Evolutionary conservation across 2,329 filamentous ascomycete genomes (phyloP).

Genomic region (Pyrenophora teres): DNA sequence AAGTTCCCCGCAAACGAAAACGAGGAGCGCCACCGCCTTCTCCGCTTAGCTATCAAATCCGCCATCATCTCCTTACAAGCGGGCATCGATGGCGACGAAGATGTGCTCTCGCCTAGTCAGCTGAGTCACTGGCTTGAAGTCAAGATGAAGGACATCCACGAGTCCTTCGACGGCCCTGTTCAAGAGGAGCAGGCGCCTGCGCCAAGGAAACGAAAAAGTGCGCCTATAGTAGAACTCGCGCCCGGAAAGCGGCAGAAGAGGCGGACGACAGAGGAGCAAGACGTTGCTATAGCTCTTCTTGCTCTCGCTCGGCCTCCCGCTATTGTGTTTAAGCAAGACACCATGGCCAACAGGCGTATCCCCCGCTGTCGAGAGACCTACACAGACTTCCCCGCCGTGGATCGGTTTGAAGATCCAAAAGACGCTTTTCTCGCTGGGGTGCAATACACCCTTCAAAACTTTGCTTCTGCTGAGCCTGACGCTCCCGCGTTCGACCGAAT

Average conservation of each 20-base stretch:
- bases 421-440: neutral
- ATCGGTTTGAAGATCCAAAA: neutral
- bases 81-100: neutral
- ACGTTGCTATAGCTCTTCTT: neutral
- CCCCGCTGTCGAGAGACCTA: neutral
- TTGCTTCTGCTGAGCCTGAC: neutral
- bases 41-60: neutral
- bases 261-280: neutral
- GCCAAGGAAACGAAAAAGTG: neutral
- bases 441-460: neutral
- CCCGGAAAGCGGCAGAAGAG: neutral
- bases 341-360: neutral
- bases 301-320: neutral
- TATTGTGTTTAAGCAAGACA: neutral
- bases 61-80: neutral
- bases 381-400: neutral
- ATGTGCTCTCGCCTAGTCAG: neutral
- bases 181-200: neutral
- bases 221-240: neutral
- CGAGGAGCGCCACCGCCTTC: neutral
- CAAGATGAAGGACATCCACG: neutral
- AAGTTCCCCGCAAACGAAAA: neutral
- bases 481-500: too few species aligned
- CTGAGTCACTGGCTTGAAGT: neutral
- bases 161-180: neutral